Base-by-base conservation (phyloP, 108 stramenopile species). In the Nitzschia sp. region DNA sequence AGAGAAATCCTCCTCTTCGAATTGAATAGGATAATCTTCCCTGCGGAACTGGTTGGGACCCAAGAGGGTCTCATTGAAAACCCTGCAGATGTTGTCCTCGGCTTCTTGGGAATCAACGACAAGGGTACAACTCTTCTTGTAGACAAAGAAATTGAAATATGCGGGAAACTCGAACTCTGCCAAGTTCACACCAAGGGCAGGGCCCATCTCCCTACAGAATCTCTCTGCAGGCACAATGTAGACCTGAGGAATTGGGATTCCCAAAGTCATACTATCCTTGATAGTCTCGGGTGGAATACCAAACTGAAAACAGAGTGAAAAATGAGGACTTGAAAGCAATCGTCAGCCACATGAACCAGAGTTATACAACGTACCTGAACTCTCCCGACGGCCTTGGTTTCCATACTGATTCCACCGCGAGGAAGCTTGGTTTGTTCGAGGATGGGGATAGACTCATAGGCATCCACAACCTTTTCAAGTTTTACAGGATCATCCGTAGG, bases 121-220 rank as follows among this genome's bases (percentile, higher is more conserved):
- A 38, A 95, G 78, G 15, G 90, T 95, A 59, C 91, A 92, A n/a
- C 80, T 70, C 56, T 89, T 85, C 8, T 89, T 78, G 55, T 84
- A 79, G 7, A 95, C 82, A 66, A 97, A 97, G 63, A 94, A 97
- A 66, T 94, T 95, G 76, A 94, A 97, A 71, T 97, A 97, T 7
- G 89, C 95, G 9, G 96, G 96, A 78, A 97, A 97, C 73, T 97
- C 96, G 67, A 97, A 95, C 67, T 97, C 96, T 17, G 93, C 95
- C 11, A 97, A 78, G 62, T 97, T 97, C 9, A 94, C 88, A 14
- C 96, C 96, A 7, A 97, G 65, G 3, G 90, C 90, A 8, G 90
- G 90, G 7, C 93, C 93, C 86, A 94, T 85, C 57, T 93, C 91
- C 14, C 93, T 61, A 55, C 91, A 90, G 66, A 97, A 97, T 29